These are phyloP conservation scores for Asterionellopsis glacialis DNA, from an alignment of 108 stramenopile species.

Conservation along the genomic window DNA sequence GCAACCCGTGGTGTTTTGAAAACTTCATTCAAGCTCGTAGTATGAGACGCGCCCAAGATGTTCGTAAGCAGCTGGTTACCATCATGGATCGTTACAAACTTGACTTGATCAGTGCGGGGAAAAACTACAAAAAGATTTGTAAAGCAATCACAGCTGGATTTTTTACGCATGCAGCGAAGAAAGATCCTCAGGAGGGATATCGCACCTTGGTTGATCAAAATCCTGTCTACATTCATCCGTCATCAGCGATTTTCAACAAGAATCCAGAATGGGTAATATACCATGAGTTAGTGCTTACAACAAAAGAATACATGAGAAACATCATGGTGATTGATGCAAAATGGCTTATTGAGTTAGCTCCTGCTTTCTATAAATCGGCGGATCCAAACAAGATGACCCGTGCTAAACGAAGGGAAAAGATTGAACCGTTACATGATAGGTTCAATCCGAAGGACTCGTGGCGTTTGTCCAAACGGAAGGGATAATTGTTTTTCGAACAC, in stretches of 20 bases:
- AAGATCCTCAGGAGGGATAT: slow-evolving; percentile 99
- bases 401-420: slow-evolving; percentile 96
- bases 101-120: slow-evolving; percentile 90
- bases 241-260: slow-evolving; percentile 96
- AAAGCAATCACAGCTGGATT: slow-evolving; percentile 97
- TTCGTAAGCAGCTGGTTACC: slow-evolving; percentile 97
- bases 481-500: slow-evolving; percentile 30
- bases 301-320: slow-evolving; percentile 99
- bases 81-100: slow-evolving; percentile 99
- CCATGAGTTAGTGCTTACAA: slow-evolving; percentile 97
- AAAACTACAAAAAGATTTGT: slow-evolving; percentile 95
- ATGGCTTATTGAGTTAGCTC: slow-evolving; percentile 97
- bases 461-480: slow-evolving; percentile 89
- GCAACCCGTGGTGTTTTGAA: slow-evolving; percentile 98
- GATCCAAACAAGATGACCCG: slow-evolving; percentile 94
- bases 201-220: slow-evolving; percentile 95
- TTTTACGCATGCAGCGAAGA: slow-evolving; percentile 98
- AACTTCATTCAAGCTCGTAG: slow-evolving; percentile 96
- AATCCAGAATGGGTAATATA: slow-evolving; percentile 98
- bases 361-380: slow-evolving; percentile 92
- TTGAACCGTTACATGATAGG: slow-evolving; percentile 96
- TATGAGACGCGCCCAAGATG: slow-evolving; percentile 97
- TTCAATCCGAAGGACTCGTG: slow-evolving; percentile 93
- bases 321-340: slow-evolving; percentile 98
- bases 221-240: slow-evolving; percentile 97